Percentiles rank a stretch among this genome's conserved stretches.
phyloP scores from a whole-genome alignment of 441 rosid species.

The Mallotus repandus region DNA sequence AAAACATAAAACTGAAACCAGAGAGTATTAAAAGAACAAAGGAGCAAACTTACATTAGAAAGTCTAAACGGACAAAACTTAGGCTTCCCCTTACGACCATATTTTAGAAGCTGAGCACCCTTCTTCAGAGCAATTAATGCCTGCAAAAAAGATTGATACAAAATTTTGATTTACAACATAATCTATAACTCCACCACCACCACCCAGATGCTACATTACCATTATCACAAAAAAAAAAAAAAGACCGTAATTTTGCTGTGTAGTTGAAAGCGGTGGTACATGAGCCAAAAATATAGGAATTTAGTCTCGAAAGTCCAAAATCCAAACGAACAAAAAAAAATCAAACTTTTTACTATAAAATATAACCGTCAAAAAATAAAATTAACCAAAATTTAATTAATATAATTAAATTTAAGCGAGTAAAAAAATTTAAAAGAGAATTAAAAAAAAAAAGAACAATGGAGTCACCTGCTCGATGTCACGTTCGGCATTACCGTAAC shows the following conservation, averaged over 20 bases:
- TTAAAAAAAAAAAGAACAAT: constrained; percentile 4
- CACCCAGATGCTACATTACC: too few species aligned
- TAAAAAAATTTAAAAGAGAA: neutral
- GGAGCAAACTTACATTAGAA: constrained; percentile 65
- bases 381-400: neutral
- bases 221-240: neutral
- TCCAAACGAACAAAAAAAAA: neutral
- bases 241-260: too few species aligned
- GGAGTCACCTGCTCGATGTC: constrained; percentile 76
- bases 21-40: constrained; percentile 14
- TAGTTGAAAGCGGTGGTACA: too few species aligned
- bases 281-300: neutral
- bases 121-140: constrained; percentile 82
- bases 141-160: constrained; percentile 39
- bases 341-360: too few species aligned
- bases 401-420: too few species aligned
- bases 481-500: constrained; percentile 77
- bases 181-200: neutral
- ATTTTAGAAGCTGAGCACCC: constrained; percentile 90
- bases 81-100: constrained; percentile 98
- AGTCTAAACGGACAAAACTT: constrained; percentile 90
- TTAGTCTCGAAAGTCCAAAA: neutral
- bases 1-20: constrained; percentile 3
- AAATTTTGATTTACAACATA: neutral
- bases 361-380: neutral